These are phyloP conservation scores for Mycena galopus DNA, from an alignment of 768 basidiomycete genomes.

Conservation along the genomic window DNA sequence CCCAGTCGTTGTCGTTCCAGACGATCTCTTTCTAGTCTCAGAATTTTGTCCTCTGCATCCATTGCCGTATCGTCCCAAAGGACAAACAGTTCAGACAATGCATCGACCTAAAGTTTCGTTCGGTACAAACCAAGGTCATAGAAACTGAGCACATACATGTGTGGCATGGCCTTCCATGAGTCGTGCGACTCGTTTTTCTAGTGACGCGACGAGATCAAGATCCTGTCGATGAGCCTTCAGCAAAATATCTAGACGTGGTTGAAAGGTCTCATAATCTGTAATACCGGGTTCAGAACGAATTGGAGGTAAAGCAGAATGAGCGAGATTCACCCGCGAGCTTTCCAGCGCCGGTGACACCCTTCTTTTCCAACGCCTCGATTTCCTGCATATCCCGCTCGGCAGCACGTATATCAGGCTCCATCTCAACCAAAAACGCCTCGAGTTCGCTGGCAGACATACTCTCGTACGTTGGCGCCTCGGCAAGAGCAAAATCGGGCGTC, in stretches of 20 bases:
- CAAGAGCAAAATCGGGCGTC: slow-evolving; percentile 81
- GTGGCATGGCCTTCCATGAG: slow-evolving; percentile 80
- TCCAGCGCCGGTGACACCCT: slow-evolving; percentile 79
- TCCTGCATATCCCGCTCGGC: slow-evolving; percentile 88
- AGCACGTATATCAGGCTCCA: slow-evolving; percentile 87
- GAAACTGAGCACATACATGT: slow-evolving; percentile 61
- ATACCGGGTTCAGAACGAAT: background rate
- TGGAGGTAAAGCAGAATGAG: background rate
- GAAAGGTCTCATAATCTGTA: slow-evolving; percentile 72
- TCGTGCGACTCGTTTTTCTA: slow-evolving; percentile 75
- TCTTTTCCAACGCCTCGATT: slow-evolving; percentile 77
- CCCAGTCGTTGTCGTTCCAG: slow-evolving; percentile 74
- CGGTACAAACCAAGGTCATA: slow-evolving; percentile 1
- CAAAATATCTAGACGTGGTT: slow-evolving; percentile 76
- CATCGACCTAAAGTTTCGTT: slow-evolving; percentile 69
- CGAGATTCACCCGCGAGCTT: slow-evolving; percentile 69
- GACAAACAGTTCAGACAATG: slow-evolving; percentile 86
- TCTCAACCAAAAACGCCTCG: slow-evolving; percentile 78
- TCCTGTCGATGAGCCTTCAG: slow-evolving; percentile 73
- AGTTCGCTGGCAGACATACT: slow-evolving; percentile 77
- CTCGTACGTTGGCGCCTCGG: slow-evolving; percentile 65
- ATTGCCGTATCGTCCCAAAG: slow-evolving; percentile 85
- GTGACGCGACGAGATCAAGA: slow-evolving; percentile 61
- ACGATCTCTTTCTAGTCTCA: slow-evolving; percentile 70
- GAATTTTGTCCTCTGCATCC: slow-evolving; percentile 73